Conservation (phyloP, 2,329 filamentous ascomycete genomes). For the Penicillium verrucosum region DNA sequence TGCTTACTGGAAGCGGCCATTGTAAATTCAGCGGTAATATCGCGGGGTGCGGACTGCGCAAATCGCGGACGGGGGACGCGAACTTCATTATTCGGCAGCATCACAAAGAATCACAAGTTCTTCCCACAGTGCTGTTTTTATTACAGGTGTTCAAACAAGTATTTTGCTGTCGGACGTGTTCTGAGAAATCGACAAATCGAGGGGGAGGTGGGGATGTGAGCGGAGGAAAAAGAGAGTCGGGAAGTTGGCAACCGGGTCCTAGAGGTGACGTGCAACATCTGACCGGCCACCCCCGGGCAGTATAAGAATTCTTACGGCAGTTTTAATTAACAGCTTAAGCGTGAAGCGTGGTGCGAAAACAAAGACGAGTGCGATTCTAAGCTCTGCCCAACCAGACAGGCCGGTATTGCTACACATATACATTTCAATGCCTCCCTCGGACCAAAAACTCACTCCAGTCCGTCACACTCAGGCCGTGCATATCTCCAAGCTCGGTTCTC, state of each 20-base stretch:
- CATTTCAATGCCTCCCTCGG: constrained; percentile 27
- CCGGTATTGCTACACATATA: constrained; percentile 41
- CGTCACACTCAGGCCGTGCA: constrained; percentile 20
- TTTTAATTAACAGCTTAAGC: constrained; percentile 3
- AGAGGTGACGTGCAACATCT: constrained; percentile 22
- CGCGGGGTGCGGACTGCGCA: constrained; percentile 42
- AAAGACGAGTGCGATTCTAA: constrained; percentile 24
- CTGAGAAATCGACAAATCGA: constrained; percentile 13
- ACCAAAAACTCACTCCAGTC: constrained; percentile 12
- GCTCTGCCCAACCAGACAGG: constrained; percentile 31
- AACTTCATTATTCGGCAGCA: constrained; percentile 37
- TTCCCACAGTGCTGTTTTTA: constrained; percentile 26
- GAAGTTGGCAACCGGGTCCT: constrained; percentile 11
- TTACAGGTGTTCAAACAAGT: constrained; percentile 5
- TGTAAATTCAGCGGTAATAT: constrained; percentile 57
- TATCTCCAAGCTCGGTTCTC: constrained; percentile 18
- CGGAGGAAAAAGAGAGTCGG: constrained; percentile 24
- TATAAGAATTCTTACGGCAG: constrained; percentile 6
- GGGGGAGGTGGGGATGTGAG: constrained; percentile 15
- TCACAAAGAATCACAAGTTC: constrained; percentile 22
- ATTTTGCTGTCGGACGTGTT: constrained; percentile 5
- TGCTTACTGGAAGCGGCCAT: constrained; percentile 50
- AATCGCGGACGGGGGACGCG: constrained; percentile 31
- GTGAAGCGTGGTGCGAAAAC: constrained; percentile 13
- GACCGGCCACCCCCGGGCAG: constrained; percentile 3